Conservation (phyloP, 2,329 filamentous ascomycete species). For the Teratosphaeria destructans region DNA sequence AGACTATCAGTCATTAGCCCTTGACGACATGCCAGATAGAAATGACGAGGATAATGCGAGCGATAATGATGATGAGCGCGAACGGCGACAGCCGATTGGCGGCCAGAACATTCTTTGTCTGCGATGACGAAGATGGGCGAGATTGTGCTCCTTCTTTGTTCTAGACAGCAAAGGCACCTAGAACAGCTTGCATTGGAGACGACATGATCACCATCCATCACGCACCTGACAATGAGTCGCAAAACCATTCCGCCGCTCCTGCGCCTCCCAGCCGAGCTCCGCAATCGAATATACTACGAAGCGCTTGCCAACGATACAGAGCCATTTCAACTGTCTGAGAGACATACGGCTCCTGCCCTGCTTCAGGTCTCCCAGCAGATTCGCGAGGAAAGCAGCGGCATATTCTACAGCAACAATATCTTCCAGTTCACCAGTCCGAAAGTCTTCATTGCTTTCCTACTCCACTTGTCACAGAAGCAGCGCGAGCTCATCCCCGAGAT, state of each 20-base stretch:
- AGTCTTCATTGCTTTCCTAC: slow-evolving; percentile 1
- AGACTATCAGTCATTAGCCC: background rate
- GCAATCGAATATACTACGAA: slow-evolving; percentile 1
- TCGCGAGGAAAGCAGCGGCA: slow-evolving; percentile 1
- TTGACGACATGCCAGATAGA: background rate
- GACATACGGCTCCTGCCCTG: background rate
- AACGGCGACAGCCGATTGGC: background rate
- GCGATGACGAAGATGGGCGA: background rate
- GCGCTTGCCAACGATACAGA: background rate
- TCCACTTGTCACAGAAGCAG: background rate
- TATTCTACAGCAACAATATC: slow-evolving; percentile 1
- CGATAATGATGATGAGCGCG: background rate
- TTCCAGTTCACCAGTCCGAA: slow-evolving; percentile 1
- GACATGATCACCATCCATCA: background rate
- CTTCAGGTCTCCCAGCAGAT: slow-evolving; percentile 1
- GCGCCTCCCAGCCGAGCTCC: slow-evolving; percentile 2
- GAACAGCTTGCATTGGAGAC: background rate
- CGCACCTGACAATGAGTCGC: background rate
- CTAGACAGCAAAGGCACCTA: background rate
- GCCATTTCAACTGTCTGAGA: background rate
- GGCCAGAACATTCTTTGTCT: background rate
- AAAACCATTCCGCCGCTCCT: background rate
- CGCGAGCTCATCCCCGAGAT: slow-evolving; percentile 1
- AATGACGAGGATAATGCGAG: background rate
- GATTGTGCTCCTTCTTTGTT: background rate